Evolutionary conservation across 2,329 filamentous ascomycete genomes (phyloP), one percentile per base, ranked within the genome.

Genomic region (Decorospora gaudefroyi): DNA sequence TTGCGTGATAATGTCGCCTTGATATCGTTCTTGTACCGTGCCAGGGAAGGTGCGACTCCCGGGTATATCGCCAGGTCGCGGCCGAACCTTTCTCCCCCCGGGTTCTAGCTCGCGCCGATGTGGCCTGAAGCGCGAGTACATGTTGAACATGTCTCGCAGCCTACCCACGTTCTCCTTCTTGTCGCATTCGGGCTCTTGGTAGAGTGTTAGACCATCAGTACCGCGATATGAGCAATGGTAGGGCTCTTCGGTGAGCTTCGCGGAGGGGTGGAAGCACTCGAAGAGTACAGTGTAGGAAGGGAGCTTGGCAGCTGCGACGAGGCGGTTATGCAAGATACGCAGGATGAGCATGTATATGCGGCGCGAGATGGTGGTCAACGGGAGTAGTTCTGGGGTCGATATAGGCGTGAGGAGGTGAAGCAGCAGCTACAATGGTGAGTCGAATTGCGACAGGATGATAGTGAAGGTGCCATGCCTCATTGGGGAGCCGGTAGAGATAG

Each of bases 201-300:
- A 74, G 55, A 29, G 66, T 38, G 75, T 72, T n/a, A 88, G 71
- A 2, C 78, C 78, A 53, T 83, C 75, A 1, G 85, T 89, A 19
- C 80, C 82, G 8, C 85, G 73, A 51, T 86, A 86, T 30, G 82
- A 76, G 69, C 88, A 91, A 62, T 80, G 79, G 9, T 90, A 76
- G 41, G 83, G 84, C 0, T 87, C 85, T 13, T 86, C 84, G 4
- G 79, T 84, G 35, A 86, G 75, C 67, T 84, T 85, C 16, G 79
- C 83, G 51, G 77, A 82, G 0, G 88, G 88, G 52, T 87, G 87
- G 62, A 87, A 91, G 66, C 86, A 89, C 72, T 92, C 87, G 28
- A 95, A 80, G 25, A 91, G 81, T 26, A 93, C 71, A 40, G 84
- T 80, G 61, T 88, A 81, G 25, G 82, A 78, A 25, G 78, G 71